A percentile compares a stretch with the other conserved stretches of the same genome.
Conservation (phyloP, 2,329 filamentous ascomycete genomes). For the Tolypocladium ovalisporum region DNA sequence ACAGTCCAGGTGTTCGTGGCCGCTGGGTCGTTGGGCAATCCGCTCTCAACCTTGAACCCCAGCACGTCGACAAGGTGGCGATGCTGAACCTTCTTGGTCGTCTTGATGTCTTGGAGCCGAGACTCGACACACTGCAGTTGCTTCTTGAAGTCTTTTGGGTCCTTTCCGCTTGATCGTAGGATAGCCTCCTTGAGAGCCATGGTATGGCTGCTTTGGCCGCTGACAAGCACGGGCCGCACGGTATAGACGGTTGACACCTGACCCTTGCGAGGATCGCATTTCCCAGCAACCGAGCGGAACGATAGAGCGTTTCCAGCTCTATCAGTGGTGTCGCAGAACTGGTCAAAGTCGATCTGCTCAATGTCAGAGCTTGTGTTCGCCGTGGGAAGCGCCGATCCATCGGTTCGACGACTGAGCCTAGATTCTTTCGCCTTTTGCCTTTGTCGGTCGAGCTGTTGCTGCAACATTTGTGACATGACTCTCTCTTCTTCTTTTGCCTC, state of each 20-base stretch:
- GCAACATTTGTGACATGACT: conserved; percentile 57
- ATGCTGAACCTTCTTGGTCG: conserved; percentile 63
- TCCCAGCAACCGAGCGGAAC: conserved; percentile 63
- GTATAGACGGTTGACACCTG: conserved; percentile 59
- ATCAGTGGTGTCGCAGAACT: conserved; percentile 52
- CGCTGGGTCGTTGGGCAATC: conserved; percentile 26
- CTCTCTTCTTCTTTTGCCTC: conserved; percentile 59
- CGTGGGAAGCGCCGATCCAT: conserved; percentile 19
- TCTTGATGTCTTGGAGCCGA: conserved; percentile 63
- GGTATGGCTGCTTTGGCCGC: conserved; percentile 45
- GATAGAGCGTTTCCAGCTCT: conserved; percentile 49
- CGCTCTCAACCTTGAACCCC: conserved; percentile 67
- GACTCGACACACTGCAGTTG: conserved; percentile 67
- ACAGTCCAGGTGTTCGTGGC: conserved; percentile 52
- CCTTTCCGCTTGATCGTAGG: conserved; percentile 45
- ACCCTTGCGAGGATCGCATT: conserved; percentile 53
- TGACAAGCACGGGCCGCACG: conserved; percentile 55
- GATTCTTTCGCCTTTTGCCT: conserved; percentile 53
- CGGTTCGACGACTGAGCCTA: conserved; percentile 47
- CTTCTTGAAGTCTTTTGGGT: conserved; percentile 57
- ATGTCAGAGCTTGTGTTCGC: conserved; percentile 14
- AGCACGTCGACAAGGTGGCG: conserved; percentile 68
- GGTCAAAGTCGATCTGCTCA: conserved; percentile 51
- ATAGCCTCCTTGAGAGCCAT: conserved; percentile 64
- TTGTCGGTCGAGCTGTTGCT: conserved; percentile 60